Base-by-base conservation (phyloP, 257 asterid genomes). In the Agastache rugosa region DNA sequence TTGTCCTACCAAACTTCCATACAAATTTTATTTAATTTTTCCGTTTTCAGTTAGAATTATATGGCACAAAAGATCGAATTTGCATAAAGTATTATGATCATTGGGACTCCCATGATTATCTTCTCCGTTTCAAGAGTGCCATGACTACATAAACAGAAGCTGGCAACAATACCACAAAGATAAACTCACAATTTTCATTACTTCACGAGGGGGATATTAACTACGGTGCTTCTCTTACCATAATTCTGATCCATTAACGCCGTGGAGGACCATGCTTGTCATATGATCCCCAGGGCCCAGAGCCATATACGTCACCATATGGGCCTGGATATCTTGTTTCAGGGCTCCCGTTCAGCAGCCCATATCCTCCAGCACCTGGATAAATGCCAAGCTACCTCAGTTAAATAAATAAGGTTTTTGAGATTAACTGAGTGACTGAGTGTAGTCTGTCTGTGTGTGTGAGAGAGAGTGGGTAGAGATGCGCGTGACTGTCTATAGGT, bases 291-390 rank as follows among this genome's bases (percentile, higher is more conserved):
- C 93, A 87, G 51, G 85, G 74, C 63, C 87, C 83, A 4, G 77
- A 73, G 37, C 81, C 80, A 71, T 87, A 87, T 8, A 86, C 83
- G 68, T 89, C 92, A 47, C 83, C 78, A 54, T 85, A 93, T 1
- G 86, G 72, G 19, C 84, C 83, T 0, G 88, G 83, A 82, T 91
- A 90, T 69, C 93, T 83, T 65, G 80, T 79, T 76, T 90, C 98
- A 11, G 93, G 97, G 77, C 96, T 88, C 84, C 89, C 91, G 55
- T 86, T 84, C 83, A 85, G 29, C 89, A 82, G 69, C 37, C 85
- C 93, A 19, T 90, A 93, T 64, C 90, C 87, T 41, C 91, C 91
- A 51, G 73, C 78, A 77, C 90, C 94, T 90, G 82, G 3, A 19
- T 7, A 34, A 62, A 76, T 19, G 63, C 48, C 61, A 34, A 25